These are phyloP conservation scores for Xerocomus brunneocitrinus DNA, from an alignment of 768 basidiomycete species.

Conservation along the genomic window DNA sequence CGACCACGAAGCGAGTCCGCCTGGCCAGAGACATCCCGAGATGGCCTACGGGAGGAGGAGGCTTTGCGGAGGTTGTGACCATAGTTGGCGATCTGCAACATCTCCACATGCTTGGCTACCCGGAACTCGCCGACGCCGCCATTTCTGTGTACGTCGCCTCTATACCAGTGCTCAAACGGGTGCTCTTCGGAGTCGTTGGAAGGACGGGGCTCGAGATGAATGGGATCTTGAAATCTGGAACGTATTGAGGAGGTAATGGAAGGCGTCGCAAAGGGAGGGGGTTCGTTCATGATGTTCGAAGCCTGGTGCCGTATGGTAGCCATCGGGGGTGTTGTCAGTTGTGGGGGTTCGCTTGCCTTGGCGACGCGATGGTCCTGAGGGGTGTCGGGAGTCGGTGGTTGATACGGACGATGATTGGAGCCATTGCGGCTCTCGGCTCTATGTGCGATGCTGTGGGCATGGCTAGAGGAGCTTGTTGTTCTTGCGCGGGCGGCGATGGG, in stretches of 20 bases:
- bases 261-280: conserved; percentile 52
- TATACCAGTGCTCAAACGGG: conserved; percentile 88
- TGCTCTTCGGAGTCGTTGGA: conserved; percentile 77
- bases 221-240: conserved; percentile 31
- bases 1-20: conserved; percentile 34
- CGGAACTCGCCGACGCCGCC: conserved; percentile 85
- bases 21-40: conserved; percentile 21
- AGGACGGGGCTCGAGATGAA: conserved; percentile 38
- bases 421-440: conserved; percentile 38
- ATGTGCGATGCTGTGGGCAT: conserved; percentile 29
- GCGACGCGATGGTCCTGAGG: conserved; percentile 29
- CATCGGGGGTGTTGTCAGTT: conserved; percentile 30
- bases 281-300: conserved; percentile 57
- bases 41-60: conserved; percentile 19
- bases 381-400: conserved; percentile 25
- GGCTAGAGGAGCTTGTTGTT: conserved; percentile 40
- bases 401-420: conserved; percentile 19
- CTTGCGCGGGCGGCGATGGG: conserved; percentile 40
- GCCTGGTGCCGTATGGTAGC: conserved; percentile 35
- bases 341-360: conserved; percentile 27
- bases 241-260: conserved; percentile 43
- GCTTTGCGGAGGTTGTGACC: conserved; percentile 53
- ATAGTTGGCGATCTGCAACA: conserved; percentile 85
- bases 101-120: conserved; percentile 70
- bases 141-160: conserved; percentile 80